Evolutionary conservation across 352 stramenopile species (phyloP), one percentile per base, ranked within the genome.

Genomic region (Pseudoperonospora humuli): DNA sequence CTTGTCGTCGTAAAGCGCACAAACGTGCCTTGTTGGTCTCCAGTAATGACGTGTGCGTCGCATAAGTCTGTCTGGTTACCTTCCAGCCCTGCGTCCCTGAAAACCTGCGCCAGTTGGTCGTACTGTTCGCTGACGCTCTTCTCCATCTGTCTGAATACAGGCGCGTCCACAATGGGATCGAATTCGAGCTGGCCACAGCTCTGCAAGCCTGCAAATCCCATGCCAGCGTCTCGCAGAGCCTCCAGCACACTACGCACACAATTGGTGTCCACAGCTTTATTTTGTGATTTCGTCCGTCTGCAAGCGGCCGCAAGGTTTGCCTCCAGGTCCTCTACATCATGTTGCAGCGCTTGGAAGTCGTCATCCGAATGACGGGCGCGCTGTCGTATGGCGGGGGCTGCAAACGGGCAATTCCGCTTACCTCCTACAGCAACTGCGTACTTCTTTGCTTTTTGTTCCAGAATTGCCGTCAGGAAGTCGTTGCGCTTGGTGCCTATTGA

Each of bases 1-100:
- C 67, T 67, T 1, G 61, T 45, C 3, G 45, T 61, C 26, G 54
- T 40, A 45, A 67, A 70, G 14, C 49, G 58, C 32, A 70, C 40
- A n/a, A 61, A 67, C 13, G 61, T 47, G n/a, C 61, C 52, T n/a
- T 59, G 40, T 11, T 53, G 29, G 5, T 33, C 41, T 5, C 40
- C 39, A 1, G 47, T 55, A 18, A 67, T 52, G 13, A 70, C 61
- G 2, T 18, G 33, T 7, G 44, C 49, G 18, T 57, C 47, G 15
- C 34, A 29, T 3, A 47, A 38, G 35, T 64, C 47, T 13, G 32
- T 54, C 35, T 46, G 46, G 23, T 10, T 45, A 7, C 57, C 42
- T 7, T 43, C 25, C 7, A 70, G 52, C 17, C 57, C 61, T 3
- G 58, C 61, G n/a, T 55, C 40, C n/a, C 7, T 28, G 32, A 70